Evolutionary conservation across 139 green algal species (phyloP), one percentile per base, ranked within the genome.

Genomic region (Chlamydomonas applanata): DNA sequence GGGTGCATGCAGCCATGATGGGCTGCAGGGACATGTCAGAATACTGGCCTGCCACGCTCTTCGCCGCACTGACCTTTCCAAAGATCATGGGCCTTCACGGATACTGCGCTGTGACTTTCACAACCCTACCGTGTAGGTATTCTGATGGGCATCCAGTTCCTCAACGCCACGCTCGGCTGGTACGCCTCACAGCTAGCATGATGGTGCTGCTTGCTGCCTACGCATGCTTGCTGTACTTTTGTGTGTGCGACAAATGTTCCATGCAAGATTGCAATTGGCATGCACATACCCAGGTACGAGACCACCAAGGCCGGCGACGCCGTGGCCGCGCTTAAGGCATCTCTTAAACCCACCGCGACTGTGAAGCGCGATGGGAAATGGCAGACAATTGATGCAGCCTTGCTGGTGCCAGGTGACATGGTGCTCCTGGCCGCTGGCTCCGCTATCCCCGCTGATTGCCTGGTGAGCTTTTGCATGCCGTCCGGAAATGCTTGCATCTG

Each of bases 141-240:
- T 59, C 85, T 97, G 53, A 73, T 88, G 45, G 80, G 73, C 71
- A 92, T 97, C 69, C 92, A 97, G 85, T 91, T 97, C 61, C 66
- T 87, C 63, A 97, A 97, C 78, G 89, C 86, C 14, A 88, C 84
- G 13, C 73, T 97, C 22, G 92, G 90, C 24, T 96, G 87, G 89
- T 91, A 66, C 57, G 20, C n/a, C 4, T 63, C 4, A 7, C 53
- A 61, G 11, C 53, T 14, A 30, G 53, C 59, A 66, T 34, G 59
- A 20, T 66, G 59, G 4, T 4, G 20, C 16, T 14, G 20, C 4
- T 63, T 63, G 13, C 17, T 32, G 54, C 29, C 29, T 17, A 22
- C 29, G 14, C 54, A 63, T 63, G 54, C n/a, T n/a, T n/a, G n/a
- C n/a, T n/a, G n/a, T n/a, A n/a, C n/a, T n/a, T n/a, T n/a, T 11